Conservation (phyloP, 805 yeast species). For the Saccharomycopsis sp. region DNA sequence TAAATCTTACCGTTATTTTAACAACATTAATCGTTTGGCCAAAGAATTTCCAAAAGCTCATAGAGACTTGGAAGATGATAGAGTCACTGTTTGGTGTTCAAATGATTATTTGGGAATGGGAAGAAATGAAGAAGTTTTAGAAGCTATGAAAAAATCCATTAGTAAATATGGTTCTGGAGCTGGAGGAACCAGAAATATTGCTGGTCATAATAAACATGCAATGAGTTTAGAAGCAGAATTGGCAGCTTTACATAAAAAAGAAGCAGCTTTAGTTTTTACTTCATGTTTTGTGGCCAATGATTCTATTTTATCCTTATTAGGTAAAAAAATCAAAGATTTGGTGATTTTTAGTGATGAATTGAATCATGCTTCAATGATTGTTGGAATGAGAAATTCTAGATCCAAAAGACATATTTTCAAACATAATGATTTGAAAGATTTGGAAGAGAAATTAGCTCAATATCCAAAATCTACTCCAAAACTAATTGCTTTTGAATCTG, state of each 20-base stretch:
- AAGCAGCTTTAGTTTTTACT: constrained; percentile 88
- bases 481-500: constrained; percentile 93
- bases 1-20: constrained; percentile 90
- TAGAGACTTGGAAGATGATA: constrained; percentile 58
- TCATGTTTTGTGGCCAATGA: constrained; percentile 97
- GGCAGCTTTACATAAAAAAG: constrained; percentile 89
- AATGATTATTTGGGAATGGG: constrained; percentile 97
- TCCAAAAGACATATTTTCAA: constrained; percentile 82
- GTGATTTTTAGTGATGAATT: constrained; percentile 88
- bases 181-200: constrained; percentile 98
- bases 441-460: constrained; percentile 66
- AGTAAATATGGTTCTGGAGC: constrained; percentile 96
- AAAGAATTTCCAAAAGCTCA: constrained; percentile 92
- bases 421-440: constrained; percentile 79
- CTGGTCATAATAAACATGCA: constrained; percentile 94
- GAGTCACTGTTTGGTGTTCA: constrained; percentile 98
- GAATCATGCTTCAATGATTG: constrained; percentile 97
- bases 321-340: constrained; percentile 80
- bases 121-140: constrained; percentile 58
- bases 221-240: constrained; percentile 74
- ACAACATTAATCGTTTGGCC: constrained; percentile 94
- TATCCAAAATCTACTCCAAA: constrained; percentile 88
- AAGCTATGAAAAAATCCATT: constrained; percentile 69
- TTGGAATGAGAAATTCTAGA: constrained; percentile 86
- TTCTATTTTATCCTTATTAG: constrained; percentile 82